These are phyloP conservation scores for Ogataea nakhonphanomensis DNA, from an alignment of 805 yeast genomes.

Conservation along the genomic window DNA sequence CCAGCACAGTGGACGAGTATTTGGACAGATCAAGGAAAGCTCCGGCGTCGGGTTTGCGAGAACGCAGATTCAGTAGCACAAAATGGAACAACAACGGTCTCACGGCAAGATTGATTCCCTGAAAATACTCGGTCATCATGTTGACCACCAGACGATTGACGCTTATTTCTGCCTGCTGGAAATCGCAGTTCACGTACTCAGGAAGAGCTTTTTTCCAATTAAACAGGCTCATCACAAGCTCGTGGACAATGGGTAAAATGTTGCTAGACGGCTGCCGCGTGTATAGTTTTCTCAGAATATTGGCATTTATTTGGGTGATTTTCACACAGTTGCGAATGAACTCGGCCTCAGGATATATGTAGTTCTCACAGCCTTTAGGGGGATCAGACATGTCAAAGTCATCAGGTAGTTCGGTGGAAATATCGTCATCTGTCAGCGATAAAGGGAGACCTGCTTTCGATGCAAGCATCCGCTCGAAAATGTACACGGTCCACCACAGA, in stretches of 20 bases:
- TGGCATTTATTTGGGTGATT: slow-evolving; percentile 75
- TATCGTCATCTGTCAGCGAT: slow-evolving; percentile 76
- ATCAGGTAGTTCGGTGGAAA: slow-evolving; percentile 71
- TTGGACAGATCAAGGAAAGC: slow-evolving; percentile 57
- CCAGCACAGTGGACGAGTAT: slow-evolving; percentile 65
- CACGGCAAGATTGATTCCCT: slow-evolving; percentile 76
- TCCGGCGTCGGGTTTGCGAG: slow-evolving; percentile 33
- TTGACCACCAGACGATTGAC: slow-evolving; percentile 68
- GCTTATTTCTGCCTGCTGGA: slow-evolving; percentile 46
- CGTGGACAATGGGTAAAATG: slow-evolving; percentile 69
- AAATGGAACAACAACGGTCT: slow-evolving; percentile 75
- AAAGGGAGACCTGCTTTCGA: slow-evolving; percentile 80
- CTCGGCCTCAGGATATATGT: slow-evolving; percentile 76
- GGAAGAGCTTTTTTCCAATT: slow-evolving; percentile 69
- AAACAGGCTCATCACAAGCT: slow-evolving; percentile 60
- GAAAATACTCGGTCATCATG: slow-evolving; percentile 78
- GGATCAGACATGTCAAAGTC: slow-evolving; percentile 67
- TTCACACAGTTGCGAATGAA: slow-evolving; percentile 72
- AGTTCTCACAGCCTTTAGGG: slow-evolving; percentile 56
- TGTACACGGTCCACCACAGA: slow-evolving; percentile 40
- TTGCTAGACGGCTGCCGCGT: slow-evolving; percentile 76
- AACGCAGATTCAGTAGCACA: slow-evolving; percentile 60
- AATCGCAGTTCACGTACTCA: slow-evolving; percentile 61
- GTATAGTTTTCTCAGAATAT: slow-evolving; percentile 63
- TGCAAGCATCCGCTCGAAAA: slow-evolving; percentile 64